Evolutionary conservation across 306 rosid genomes (phyloP), one percentile per base, ranked within the genome.

Genomic region (Lotus japonicus): DNA sequence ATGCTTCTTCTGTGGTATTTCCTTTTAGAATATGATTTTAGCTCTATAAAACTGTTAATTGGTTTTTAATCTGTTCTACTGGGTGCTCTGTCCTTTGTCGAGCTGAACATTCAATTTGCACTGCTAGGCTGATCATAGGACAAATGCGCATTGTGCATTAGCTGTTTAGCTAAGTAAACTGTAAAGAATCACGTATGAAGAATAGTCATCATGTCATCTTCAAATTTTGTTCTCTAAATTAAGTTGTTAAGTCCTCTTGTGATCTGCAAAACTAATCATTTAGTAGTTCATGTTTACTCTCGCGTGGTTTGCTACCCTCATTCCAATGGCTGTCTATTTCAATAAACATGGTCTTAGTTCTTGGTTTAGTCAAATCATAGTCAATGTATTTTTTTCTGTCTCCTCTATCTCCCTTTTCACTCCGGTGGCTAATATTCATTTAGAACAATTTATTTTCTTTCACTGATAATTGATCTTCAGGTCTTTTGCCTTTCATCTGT

Each of bases 221-320:
- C 43, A 41, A 21, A 55, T 46, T 64, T 16, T 42, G 45, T 21
- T 54, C 42, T 12, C 45, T 57, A 5, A 43, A 61, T 76, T 69
- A 19, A 17, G 58, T 42, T 70, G 41, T 21, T 10, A 26, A 62
- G 9, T 75, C 68, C 63, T 9, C 57, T 48, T 48, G 21, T 65
- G 39, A 3, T 66, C 35, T 45, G 38, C 36, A 36, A 39, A 53
- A 38, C 16, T 54, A 28, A 71, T 39, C 48, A 42, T 35, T 31
- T 6, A 15, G 41, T 50, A 52, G 56, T 60, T 58, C 64, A 26
- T 65, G 14, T 57, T 90, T 70, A 94, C 97, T 36, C 89, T 94
- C 64, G 90, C 96, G 3, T 94, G 97, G 99, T 94, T 94, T 81
- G 99, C 99, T 75, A 97, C 99, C 31, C 99, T 94, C 72, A 94